A percentile compares a stretch with the other conserved stretches of the same genome.
phyloP scores from a whole-genome alignment of 2,329 filamentous ascomycete species.

The Ceratocystis eucalypticola region DNA sequence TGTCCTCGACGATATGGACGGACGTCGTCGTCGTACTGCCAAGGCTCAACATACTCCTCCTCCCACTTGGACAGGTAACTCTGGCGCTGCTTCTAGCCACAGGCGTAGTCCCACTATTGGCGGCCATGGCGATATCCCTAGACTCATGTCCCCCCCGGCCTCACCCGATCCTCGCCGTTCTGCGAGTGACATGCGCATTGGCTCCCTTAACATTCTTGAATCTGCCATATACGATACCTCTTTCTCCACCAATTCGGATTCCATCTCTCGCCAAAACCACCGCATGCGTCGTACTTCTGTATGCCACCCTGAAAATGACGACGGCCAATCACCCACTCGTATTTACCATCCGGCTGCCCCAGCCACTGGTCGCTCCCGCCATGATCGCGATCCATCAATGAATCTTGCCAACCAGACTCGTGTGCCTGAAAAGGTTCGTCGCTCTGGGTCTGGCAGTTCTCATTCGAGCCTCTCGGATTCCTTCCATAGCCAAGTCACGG shows the following conservation, averaged over 20 bases:
- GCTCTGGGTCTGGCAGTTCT: slow-evolving; percentile 86
- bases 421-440: slow-evolving; percentile 59
- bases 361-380: slow-evolving; percentile 3
- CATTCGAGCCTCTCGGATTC: slow-evolving; percentile 62
- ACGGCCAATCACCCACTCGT: slow-evolving; percentile 27
- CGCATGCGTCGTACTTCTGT: slow-evolving; percentile 33
- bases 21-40: slow-evolving; percentile 71
- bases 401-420: slow-evolving; percentile 55
- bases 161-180: slow-evolving; percentile 41
- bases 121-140: slow-evolving; percentile 50
- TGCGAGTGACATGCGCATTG: slow-evolving; percentile 39
- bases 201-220: slow-evolving; percentile 45
- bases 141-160: slow-evolving; percentile 55
- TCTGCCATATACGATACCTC: slow-evolving; percentile 33
- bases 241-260: slow-evolving; percentile 24
- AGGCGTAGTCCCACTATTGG: slow-evolving; percentile 47
- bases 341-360: neutral
- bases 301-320: slow-evolving; percentile 33
- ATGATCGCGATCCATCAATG: slow-evolving; percentile 46
- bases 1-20: slow-evolving; percentile 92
- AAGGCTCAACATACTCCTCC: slow-evolving; percentile 67
- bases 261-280: slow-evolving; percentile 17
- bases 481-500: slow-evolving; percentile 20
- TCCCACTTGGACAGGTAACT: slow-evolving; percentile 49
- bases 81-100: slow-evolving; percentile 31